Conservation (phyloP, 352 stramenopile genomes). For the Phytophthora cactorum region DNA sequence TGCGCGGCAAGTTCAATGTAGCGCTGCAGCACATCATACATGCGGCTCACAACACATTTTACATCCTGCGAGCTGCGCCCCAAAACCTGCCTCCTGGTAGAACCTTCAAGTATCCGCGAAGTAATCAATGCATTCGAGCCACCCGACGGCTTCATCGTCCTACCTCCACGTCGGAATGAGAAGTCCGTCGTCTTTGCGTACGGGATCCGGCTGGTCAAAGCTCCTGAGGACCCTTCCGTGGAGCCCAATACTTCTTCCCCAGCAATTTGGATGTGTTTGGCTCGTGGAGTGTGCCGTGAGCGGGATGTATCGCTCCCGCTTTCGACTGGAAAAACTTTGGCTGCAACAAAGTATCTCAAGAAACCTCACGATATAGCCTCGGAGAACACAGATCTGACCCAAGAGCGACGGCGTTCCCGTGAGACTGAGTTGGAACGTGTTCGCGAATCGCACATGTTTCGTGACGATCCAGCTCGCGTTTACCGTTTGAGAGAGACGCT, state of each 20-base stretch:
- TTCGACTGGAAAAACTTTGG: conserved; percentile 8
- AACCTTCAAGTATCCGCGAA: conserved; percentile 1
- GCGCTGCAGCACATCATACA: too few relatives aligned
- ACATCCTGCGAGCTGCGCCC: background rate
- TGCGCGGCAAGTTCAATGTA: too few relatives aligned
- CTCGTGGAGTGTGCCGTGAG: background rate
- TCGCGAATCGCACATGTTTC: conserved; percentile 4
- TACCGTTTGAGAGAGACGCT: conserved; percentile 14
- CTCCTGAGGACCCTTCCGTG: background rate
- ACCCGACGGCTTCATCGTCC: conserved; percentile 6
- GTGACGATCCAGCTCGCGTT: conserved; percentile 3
- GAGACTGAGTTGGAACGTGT: conserved; percentile 2
- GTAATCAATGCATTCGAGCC: conserved; percentile 14
- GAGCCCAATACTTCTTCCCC: background rate
- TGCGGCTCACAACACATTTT: background rate
- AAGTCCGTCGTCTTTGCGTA: conserved; percentile 18
- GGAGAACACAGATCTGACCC: background rate
- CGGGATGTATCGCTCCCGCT: conserved; percentile 3
- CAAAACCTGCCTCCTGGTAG: background rate
- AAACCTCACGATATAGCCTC: conserved; percentile 4
- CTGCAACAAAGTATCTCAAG: conserved; percentile 11
- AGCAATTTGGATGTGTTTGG: conserved; percentile 18
- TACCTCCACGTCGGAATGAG: conserved; percentile 7
- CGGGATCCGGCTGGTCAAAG: conserved; percentile 4
- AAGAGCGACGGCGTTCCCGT: conserved; percentile 1